These are phyloP conservation scores for Epichloe brachyelytri DNA, from an alignment of 2,329 filamentous ascomycete genomes.

Conservation along the genomic window DNA sequence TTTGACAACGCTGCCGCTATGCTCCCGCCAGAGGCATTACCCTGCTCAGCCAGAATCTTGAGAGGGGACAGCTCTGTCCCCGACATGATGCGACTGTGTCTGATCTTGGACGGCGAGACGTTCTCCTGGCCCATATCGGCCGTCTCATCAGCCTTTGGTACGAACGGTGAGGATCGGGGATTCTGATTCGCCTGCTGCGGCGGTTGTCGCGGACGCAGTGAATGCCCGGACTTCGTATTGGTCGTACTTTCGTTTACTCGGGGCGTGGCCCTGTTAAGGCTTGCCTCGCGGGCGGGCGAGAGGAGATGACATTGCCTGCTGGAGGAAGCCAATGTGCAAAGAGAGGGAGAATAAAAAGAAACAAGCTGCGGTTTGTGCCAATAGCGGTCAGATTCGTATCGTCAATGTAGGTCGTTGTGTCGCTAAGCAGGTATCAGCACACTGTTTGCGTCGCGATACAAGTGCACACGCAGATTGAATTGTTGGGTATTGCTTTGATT, in stretches of 20 bases:
- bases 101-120: constrained; percentile 31
- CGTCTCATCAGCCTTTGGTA: constrained; percentile 20
- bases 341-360: no score
- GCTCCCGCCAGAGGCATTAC: constrained; percentile 10
- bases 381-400: no score
- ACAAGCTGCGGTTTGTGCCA: not conserved
- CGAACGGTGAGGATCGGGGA: constrained; percentile 15
- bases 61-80: constrained; percentile 45
- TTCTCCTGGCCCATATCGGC: constrained; percentile 30
- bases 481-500: not conserved
- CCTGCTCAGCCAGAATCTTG: constrained; percentile 35
- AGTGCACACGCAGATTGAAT: not conserved
- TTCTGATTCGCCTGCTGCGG: not conserved
- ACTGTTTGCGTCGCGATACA: not conserved
- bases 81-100: constrained; percentile 43
- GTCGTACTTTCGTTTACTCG: constrained; percentile 17
- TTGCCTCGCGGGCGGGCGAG: constrained; percentile 24
- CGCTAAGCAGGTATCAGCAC: not conserved
- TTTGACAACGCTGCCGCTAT: constrained; percentile 2
- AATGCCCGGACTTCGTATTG: constrained; percentile 22
- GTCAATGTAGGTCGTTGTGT: no score
- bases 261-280: constrained; percentile 25
- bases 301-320: constrained; percentile 25
- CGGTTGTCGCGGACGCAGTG: constrained; percentile 7
- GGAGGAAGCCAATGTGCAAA: not conserved